These are phyloP conservation scores for Clonostachys byssicola DNA, from an alignment of 2,329 filamentous ascomycete genomes.

Conservation along the genomic window DNA sequence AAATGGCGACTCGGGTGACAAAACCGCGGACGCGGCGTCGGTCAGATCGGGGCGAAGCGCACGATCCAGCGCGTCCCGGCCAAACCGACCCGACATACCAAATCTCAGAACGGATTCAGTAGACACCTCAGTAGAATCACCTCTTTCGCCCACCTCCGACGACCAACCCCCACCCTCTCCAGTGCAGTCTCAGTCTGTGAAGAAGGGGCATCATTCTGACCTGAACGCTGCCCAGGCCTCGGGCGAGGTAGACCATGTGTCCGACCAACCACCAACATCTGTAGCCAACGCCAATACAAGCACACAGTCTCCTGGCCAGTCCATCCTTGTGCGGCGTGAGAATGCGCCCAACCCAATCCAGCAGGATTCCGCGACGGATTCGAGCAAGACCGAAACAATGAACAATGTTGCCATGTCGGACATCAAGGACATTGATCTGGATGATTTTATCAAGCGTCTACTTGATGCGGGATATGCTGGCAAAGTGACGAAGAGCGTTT, in stretches of 20 bases:
- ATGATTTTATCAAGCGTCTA: conserved; percentile 94
- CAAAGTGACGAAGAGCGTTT: conserved; percentile 97
- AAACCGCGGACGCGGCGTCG: conserved; percentile 65
- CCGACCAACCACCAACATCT: conserved; percentile 79
- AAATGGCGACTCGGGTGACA: conserved; percentile 56
- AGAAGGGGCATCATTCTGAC: conserved; percentile 65
- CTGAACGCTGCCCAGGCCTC: conserved; percentile 76
- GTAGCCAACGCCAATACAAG: conserved; percentile 51
- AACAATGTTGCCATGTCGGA: conserved; percentile 77
- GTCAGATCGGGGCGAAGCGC: conserved; percentile 66
- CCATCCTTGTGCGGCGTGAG: conserved; percentile 82
- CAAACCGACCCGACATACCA: conserved; percentile 39
- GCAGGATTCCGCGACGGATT: conserved; percentile 35
- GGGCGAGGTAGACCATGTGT: conserved; percentile 92
- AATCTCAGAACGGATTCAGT: conserved; percentile 32
- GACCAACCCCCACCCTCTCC: conserved; percentile 76
- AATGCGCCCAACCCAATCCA: conserved; percentile 65
- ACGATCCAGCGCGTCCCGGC: conserved; percentile 40
- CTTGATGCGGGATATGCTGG: conserved; percentile 93
- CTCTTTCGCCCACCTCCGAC: conserved; percentile 37
- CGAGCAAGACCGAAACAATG: conserved; percentile 31
- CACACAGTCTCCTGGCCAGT: conserved; percentile 72
- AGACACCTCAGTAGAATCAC: conserved; percentile 24
- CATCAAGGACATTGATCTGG: conserved; percentile 87
- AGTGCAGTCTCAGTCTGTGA: conserved; percentile 71